A percentile compares a stretch with the other conserved stretches of the same genome.
Evolutionary conservation across 2,329 filamentous ascomycete genomes (phyloP).

Genomic region (Knoxdaviesia capensis): DNA sequence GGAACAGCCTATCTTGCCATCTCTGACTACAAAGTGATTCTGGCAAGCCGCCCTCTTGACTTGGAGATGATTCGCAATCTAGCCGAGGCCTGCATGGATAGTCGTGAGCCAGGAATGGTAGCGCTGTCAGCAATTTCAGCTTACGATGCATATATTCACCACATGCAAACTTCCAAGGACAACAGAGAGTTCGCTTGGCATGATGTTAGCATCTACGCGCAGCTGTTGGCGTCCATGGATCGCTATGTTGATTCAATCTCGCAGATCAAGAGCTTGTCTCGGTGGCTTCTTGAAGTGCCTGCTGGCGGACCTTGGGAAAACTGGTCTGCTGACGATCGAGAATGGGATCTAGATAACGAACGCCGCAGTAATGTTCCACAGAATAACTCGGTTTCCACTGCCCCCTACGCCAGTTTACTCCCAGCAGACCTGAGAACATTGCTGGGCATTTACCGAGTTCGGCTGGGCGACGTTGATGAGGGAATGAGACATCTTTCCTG

Average conservation of each 20-base stretch:
- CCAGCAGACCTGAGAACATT: constrained; percentile 71
- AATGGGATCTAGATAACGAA: constrained; percentile 63
- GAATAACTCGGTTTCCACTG: constrained; percentile 35
- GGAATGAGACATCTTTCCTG: constrained; percentile 51
- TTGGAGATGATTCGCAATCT: constrained; percentile 33
- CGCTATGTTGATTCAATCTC: constrained; percentile 45
- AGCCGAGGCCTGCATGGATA: constrained; percentile 35
- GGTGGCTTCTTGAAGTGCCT: constrained; percentile 65
- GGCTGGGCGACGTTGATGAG: constrained; percentile 46
- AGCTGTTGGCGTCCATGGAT: constrained; percentile 49
- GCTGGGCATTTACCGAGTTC: constrained; percentile 65
- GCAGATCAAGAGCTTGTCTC: constrained; percentile 49
- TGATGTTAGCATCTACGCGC: constrained; percentile 68
- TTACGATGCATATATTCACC: constrained; percentile 25
- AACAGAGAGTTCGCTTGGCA: constrained; percentile 43
- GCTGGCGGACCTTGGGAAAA: constrained; percentile 62
- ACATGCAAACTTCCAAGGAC: constrained; percentile 14
- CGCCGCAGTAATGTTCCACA: constrained; percentile 42
- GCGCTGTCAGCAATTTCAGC: constrained; percentile 22
- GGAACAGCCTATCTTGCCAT: constrained; percentile 33
- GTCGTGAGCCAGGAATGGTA: constrained; percentile 20
- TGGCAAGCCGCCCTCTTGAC: constrained; percentile 31
- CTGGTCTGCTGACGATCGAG: constrained; percentile 54
- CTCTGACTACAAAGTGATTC: constrained; percentile 32
- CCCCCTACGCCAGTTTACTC: constrained; percentile 42